These are phyloP conservation scores for Malassezia caprae DNA, from an alignment of 1,284 basidiomycete species.

Conservation along the genomic window DNA sequence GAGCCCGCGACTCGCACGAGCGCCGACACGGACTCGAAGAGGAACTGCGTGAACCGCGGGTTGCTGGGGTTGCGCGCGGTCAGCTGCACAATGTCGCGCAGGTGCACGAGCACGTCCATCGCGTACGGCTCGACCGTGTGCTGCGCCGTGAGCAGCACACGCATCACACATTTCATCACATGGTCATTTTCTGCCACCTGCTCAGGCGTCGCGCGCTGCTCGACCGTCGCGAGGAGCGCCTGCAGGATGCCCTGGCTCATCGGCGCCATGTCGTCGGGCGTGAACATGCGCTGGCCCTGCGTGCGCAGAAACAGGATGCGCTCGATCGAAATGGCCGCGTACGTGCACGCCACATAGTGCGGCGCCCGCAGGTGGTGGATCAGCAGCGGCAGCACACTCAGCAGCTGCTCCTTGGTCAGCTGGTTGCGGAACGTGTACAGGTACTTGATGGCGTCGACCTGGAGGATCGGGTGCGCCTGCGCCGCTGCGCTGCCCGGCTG, in stretches of 20 bases:
- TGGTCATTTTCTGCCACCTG: slow-evolving; percentile 97
- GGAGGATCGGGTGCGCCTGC: slow-evolving; percentile 61
- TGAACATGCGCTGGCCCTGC: slow-evolving; percentile 55
- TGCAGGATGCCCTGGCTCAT: slow-evolving; percentile 67
- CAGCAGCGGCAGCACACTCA: slow-evolving; percentile 78
- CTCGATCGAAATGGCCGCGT: slow-evolving; percentile 51
- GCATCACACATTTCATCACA: slow-evolving; percentile 95
- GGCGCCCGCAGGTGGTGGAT: slow-evolving; percentile 62
- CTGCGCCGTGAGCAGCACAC: slow-evolving; percentile 78
- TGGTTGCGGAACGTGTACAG: slow-evolving; percentile 74
- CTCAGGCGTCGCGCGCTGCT: slow-evolving; percentile 71
- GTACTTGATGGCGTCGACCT: slow-evolving; percentile 75
- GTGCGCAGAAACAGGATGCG: slow-evolving; percentile 67
- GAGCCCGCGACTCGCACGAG: slow-evolving; percentile 71
- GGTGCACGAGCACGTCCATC: slow-evolving; percentile 60
- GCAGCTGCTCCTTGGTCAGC: slow-evolving; percentile 83
- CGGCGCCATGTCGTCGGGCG: slow-evolving; percentile 72
- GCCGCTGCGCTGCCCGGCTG: slow-evolving; percentile 50
- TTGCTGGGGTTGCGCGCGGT: slow-evolving; percentile 95
- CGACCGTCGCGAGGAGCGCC: slow-evolving; percentile 70
- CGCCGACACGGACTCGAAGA: slow-evolving; percentile 87
- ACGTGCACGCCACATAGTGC: slow-evolving; percentile 50
- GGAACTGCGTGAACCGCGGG: slow-evolving; percentile 92
- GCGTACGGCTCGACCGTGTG: slow-evolving; percentile 64
- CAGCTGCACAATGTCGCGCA: slow-evolving; percentile 71